Evolutionary conservation across 768 basidiomycete genomes (phyloP).

Genomic region (Mycena epipterygia): DNA sequence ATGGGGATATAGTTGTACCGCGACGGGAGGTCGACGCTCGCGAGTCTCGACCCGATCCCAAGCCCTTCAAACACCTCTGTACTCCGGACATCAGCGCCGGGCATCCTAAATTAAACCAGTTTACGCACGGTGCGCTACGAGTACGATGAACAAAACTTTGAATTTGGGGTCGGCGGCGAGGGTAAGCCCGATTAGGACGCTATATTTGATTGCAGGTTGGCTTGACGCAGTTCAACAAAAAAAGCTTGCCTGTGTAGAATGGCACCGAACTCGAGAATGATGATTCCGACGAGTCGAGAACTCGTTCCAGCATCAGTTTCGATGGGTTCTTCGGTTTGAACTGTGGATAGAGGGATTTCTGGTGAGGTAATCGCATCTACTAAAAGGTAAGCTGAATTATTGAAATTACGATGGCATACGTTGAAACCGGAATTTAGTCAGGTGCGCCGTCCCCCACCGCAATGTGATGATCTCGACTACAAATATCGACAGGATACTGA

Average conservation of each 20-base stretch:
- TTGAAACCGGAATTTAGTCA: background rate
- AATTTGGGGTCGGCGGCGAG: conserved; percentile 90
- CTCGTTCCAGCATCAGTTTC: background rate
- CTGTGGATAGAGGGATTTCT: background rate
- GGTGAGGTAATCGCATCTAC: background rate
- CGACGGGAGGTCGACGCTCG: conserved; percentile 71
- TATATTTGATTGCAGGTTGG: conserved; percentile 42
- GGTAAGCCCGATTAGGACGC: conserved; percentile 89
- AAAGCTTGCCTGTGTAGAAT: conserved; percentile 75
- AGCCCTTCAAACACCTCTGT: conserved; percentile 94
- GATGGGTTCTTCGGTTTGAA: background rate
- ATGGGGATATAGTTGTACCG: conserved; percentile 70
- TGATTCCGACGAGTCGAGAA: conserved; percentile 70
- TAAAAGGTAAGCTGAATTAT: background rate
- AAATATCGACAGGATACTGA: conserved; percentile 88
- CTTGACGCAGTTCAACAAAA: too few relatives aligned
- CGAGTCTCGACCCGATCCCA: conserved; percentile 91
- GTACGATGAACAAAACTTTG: conserved; percentile 88
- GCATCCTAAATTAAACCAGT: background rate
- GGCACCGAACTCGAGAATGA: conserved; percentile 95
- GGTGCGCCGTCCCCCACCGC: conserved; percentile 89
- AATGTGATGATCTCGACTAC: conserved; percentile 75
- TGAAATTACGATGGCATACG: background rate
- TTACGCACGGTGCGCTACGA: conserved; percentile 90
- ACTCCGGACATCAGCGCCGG: background rate